Conservation (phyloP, 306 rosid genomes). For the Fragaria nilgerrensis region DNA sequence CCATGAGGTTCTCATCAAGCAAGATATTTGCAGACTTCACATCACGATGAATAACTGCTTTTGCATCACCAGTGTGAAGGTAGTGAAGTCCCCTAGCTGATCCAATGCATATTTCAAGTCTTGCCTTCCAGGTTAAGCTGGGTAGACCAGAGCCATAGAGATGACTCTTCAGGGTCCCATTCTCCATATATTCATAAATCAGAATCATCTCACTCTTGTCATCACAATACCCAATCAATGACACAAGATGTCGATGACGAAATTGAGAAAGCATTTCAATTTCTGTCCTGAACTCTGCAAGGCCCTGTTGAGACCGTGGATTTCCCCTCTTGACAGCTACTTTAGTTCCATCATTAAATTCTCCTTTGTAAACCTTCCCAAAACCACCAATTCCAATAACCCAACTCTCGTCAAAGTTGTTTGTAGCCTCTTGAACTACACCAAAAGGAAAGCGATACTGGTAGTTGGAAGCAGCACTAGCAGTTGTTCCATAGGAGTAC, state of each 20-base stretch:
- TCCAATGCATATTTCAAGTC: constrained; percentile 87
- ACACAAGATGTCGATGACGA: constrained; percentile 90
- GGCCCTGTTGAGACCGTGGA: constrained; percentile 78
- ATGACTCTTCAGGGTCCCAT: constrained; percentile 85
- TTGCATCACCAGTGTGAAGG: constrained; percentile 89
- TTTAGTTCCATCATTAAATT: constrained; percentile 62
- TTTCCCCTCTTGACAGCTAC: constrained; percentile 93
- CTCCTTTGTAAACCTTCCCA: constrained; percentile 85
- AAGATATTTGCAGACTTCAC: constrained; percentile 89
- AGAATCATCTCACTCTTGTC: constrained; percentile 86
- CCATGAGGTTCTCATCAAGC: constrained; percentile 89
- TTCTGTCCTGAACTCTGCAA: constrained; percentile 82
- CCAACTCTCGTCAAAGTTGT: constrained; percentile 75
- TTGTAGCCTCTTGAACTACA: constrained; percentile 74
- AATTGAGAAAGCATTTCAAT: constrained; percentile 87
- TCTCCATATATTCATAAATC: constrained; percentile 88
- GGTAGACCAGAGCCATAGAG: constrained; percentile 71
- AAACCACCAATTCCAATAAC: constrained; percentile 85
- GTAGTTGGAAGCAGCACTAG: constrained; percentile 54
- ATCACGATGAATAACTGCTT: constrained; percentile 87
- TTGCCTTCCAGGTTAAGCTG: constrained; percentile 77
- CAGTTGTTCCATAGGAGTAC: constrained; percentile 59
- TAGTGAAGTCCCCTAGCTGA: constrained; percentile 94
- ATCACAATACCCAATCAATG: constrained; percentile 87
- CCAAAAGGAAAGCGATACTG: constrained; percentile 61